Evolutionary conservation across 2,329 filamentous ascomycete species (phyloP).

Genomic region (Lasiodiplodia gonubiensis): DNA sequence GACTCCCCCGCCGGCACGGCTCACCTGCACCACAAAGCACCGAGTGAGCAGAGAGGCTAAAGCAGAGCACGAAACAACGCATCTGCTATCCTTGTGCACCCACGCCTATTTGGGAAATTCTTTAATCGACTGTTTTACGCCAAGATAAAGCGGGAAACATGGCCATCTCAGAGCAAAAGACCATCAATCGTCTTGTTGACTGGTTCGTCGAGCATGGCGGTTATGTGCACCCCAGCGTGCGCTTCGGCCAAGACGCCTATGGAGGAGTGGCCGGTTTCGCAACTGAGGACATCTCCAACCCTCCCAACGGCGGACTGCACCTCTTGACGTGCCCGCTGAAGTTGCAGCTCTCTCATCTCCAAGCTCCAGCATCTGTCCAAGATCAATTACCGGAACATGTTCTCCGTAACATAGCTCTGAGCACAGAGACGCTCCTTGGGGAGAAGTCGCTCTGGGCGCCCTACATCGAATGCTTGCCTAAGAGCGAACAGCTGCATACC

Average conservation of each 20-base stretch:
- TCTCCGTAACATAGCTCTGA: conserved; percentile 33
- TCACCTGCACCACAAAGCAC: not conserved
- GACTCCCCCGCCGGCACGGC: too few species aligned
- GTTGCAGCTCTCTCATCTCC: conserved; percentile 24
- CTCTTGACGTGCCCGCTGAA: conserved; percentile 19
- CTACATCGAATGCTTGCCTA: conserved; percentile 46
- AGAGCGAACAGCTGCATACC: conserved; percentile 41
- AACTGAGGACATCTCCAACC: conserved; percentile 29
- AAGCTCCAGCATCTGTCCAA: conserved; percentile 3
- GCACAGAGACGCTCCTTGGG: conserved; percentile 28
- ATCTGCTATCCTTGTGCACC: not conserved
- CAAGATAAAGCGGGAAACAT: not conserved
- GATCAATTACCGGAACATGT: conserved; percentile 41
- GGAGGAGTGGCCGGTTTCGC: conserved; percentile 41
- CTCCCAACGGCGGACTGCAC: conserved; percentile 32
- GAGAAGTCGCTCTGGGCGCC: conserved; percentile 42
- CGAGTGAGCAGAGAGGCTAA: not conserved
- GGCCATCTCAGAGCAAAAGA: conserved; percentile 1
- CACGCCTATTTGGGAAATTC: not conserved
- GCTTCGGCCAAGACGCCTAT: conserved; percentile 37
- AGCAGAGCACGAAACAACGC: not conserved
- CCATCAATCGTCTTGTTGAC: conserved; percentile 30
- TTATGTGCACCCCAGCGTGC: conserved; percentile 39
- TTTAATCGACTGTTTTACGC: not conserved
- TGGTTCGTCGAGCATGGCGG: conserved; percentile 44